phyloP scores from a whole-genome alignment of 345 rosid genomes.

The Aurinia saxatilis region DNA sequence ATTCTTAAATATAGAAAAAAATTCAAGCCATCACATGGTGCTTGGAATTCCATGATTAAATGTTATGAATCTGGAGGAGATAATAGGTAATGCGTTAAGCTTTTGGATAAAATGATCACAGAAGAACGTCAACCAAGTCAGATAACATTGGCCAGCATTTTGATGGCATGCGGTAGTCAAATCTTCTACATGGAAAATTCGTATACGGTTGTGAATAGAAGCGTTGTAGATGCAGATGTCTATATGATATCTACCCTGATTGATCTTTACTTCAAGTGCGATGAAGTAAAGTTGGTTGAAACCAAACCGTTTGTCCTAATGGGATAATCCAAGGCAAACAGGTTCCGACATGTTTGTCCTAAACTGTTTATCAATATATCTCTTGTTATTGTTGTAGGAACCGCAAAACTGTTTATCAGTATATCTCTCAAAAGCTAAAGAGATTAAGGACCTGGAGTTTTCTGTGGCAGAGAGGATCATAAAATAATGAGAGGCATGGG shows the following conservation, averaged over 20 bases:
- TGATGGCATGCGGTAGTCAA: slow-evolving; percentile 51
- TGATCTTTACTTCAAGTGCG: slow-evolving; percentile 63
- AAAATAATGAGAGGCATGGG: too few relatives aligned
- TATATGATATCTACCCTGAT: slow-evolving; percentile 38
- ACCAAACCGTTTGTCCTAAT: too few relatives aligned
- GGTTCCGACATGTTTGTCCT: too few relatives aligned
- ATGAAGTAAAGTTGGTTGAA: slow-evolving; percentile 44
- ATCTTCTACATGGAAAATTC: slow-evolving; percentile 46
- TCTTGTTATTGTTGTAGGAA: too few relatives aligned
- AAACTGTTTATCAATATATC: too few relatives aligned
- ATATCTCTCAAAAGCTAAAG: too few relatives aligned
- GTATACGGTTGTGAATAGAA: slow-evolving; percentile 48
- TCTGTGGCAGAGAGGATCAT: too few relatives aligned
- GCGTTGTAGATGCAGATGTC: slow-evolving; percentile 30
- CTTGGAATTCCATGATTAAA: slow-evolving; percentile 64
- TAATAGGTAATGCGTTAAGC: slow-evolving; percentile 43
- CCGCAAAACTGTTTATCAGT: too few relatives aligned
- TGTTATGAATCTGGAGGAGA: slow-evolving; percentile 42
- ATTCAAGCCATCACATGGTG: too few relatives aligned
- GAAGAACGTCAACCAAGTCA: slow-evolving; percentile 46
- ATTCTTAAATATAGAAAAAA: too few relatives aligned
- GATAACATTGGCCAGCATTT: slow-evolving; percentile 49
- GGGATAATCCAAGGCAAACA: too few relatives aligned
- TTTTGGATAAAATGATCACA: slow-evolving; percentile 43
- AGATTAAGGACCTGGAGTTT: too few relatives aligned